Evolutionary conservation across 768 basidiomycete species (phyloP).

Genomic region (Psilocybe azurescens): DNA sequence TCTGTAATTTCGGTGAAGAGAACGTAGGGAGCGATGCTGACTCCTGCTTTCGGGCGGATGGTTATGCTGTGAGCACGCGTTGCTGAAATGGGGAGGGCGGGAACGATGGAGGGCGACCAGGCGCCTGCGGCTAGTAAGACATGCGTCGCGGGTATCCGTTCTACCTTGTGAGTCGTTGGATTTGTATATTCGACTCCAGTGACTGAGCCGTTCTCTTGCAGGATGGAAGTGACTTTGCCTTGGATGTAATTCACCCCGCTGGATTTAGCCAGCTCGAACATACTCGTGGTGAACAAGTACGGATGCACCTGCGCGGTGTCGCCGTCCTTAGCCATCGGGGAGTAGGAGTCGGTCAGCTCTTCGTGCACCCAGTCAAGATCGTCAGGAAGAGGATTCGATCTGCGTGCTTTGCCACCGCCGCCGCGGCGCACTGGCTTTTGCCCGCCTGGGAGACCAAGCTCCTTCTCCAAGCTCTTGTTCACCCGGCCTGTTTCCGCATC

Average conservation of each 20-base stretch:
- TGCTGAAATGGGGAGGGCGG: conserved; percentile 60
- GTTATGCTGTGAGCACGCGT: conserved; percentile 79
- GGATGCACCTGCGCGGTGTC: conserved; percentile 83
- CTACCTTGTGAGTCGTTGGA: conserved; percentile 27
- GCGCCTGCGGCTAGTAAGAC: conserved; percentile 86
- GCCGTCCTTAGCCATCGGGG: conserved; percentile 57
- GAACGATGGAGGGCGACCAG: conserved; percentile 74
- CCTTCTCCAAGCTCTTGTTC: conserved; percentile 61
- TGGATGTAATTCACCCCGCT: conserved; percentile 53
- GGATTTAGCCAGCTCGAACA: conserved; percentile 67
- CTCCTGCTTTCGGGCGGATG: conserved; percentile 51
- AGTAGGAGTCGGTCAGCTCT: conserved; percentile 65
- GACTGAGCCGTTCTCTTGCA: conserved; percentile 44
- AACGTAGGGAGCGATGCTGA: conserved; percentile 71
- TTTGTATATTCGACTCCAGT: conserved; percentile 53
- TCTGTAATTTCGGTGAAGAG: conserved; percentile 79
- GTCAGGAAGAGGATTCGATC: conserved; percentile 46
- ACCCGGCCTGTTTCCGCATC: conserved; percentile 29
- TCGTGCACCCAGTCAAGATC: conserved; percentile 60
- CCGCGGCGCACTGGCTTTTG: conserved; percentile 21
- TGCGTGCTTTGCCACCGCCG: conserved; percentile 22
- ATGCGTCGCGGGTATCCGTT: conserved; percentile 61
- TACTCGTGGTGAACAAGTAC: conserved; percentile 72
- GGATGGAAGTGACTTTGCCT: conserved; percentile 52
- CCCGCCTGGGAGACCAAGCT: conserved; percentile 46